These are phyloP conservation scores for Talaromyces sp. DNA, from an alignment of 2,329 filamentous ascomycete species.

Conservation along the genomic window DNA sequence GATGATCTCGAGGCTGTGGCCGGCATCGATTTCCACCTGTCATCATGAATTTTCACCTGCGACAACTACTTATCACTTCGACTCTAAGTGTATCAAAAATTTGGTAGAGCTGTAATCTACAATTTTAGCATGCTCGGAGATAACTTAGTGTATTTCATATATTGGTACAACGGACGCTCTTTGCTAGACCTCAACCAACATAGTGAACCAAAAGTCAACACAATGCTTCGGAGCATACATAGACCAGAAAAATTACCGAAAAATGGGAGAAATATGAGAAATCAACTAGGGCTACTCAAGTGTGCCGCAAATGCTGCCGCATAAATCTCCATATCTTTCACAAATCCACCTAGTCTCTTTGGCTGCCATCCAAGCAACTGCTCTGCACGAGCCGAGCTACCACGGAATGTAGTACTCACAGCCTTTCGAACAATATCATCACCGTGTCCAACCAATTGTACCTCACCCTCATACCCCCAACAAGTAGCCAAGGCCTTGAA, in stretches of 20 bases:
- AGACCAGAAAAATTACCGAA: too few relatives aligned
- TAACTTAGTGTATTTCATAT: neutral
- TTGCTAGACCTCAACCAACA: neutral
- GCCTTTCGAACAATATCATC: conserved; percentile 28
- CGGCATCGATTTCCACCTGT: neutral
- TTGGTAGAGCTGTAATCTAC: too few relatives aligned
- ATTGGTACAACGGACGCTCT: neutral
- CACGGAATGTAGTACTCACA: conserved; percentile 25
- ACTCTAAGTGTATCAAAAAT: too few relatives aligned
- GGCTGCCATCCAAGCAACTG: conserved; percentile 35
- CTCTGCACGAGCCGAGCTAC: conserved; percentile 27
- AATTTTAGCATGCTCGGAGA: neutral
- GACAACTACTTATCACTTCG: neutral
- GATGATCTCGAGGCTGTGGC: neutral
- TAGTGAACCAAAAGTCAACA: neutral
- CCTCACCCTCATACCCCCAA: conserved; percentile 26
- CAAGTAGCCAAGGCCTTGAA: conserved; percentile 23
- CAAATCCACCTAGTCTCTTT: conserved; percentile 24
- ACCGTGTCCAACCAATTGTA: conserved; percentile 26
- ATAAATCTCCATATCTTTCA: conserved; percentile 22
- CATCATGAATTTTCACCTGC: neutral
- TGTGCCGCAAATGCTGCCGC: conserved; percentile 11
- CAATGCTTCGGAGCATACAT: neutral
- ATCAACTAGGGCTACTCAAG: neutral
- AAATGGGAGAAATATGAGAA: neutral